Evolutionary conservation across 305 asterid genomes (phyloP), one percentile per base, ranked within the genome.

Genomic region (Rubia tinctorum): DNA sequence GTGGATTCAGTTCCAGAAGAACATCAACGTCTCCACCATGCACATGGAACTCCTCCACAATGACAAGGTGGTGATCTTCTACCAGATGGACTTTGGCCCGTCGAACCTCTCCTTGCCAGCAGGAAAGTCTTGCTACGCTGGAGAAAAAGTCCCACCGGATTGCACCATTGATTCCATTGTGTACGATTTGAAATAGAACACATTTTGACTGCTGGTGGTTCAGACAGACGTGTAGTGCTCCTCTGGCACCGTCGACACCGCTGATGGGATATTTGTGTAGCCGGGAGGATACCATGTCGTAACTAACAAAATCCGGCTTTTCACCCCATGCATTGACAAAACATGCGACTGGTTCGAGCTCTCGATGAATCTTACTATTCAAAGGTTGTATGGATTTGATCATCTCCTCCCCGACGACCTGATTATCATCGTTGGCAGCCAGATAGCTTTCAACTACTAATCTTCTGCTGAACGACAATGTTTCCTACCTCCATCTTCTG

Each of bases 141-240:
- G 84, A 73, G 90, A 84, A 11, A 82, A 72, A 17, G 8, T 86
- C 0, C 61, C 63, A 0, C 72, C 49, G 0, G 98, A 94, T 56
- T 94, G 98, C 80, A 83, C 97, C 0, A 93, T 97, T 0, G 97
- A 91, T 45, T 94, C 98, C 11, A 59, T 91, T 15, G 80, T 91
- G 2, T 90, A 90, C 83, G 95, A 91, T 79, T 80, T 91, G 68
- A 73, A 65, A 40, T 71, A 90, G 53, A 91, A 91, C 69, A 81
- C 88, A 8, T 88, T 55, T 81, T 89, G 98, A 12, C 91, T 97
- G 0, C 91, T 93, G 58, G 80, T 51, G 73, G 96, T 93, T 0
- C 91, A 81, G 13, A 93, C 98, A 22, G 86, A 93, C 81, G 94
- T 91, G 51, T 93, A 97, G 98, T 93, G 98, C 82, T 93, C 97